Evolutionary conservation across 2,329 filamentous ascomycete species (phyloP).

Genomic region (Tricladium varicosporioides): DNA sequence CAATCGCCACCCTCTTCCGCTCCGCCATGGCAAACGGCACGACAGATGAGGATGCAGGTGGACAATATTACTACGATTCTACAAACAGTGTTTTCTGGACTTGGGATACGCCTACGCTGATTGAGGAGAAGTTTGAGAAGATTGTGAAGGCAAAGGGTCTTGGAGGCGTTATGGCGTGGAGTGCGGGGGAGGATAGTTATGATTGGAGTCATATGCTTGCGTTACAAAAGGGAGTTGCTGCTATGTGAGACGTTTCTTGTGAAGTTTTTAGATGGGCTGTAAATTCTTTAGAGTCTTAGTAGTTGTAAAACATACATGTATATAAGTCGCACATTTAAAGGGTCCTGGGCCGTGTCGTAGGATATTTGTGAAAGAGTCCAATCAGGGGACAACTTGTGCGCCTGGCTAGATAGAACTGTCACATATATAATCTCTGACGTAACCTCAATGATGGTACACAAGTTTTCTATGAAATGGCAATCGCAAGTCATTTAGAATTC

Average conservation of each 20-base stretch:
- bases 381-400: no score
- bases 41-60: slow-evolving; percentile 41
- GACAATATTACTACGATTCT: slow-evolving; percentile 65
- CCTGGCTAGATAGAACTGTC: no score
- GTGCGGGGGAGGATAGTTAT: slow-evolving; percentile 61
- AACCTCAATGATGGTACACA: no score
- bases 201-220: slow-evolving; percentile 42
- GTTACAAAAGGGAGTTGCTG: slow-evolving; percentile 30
- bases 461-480: no score
- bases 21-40: slow-evolving; percentile 4
- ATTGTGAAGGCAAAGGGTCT: slow-evolving; percentile 55
- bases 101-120: slow-evolving; percentile 62
- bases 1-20: not conserved
- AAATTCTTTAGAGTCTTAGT: no score
- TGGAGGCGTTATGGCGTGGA: slow-evolving; percentile 73
- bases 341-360: no score
- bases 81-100: slow-evolving; percentile 65
- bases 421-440: no score
- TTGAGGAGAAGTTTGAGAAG: slow-evolving; percentile 57
- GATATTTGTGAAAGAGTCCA: no score
- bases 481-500: no score
- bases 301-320: no score
- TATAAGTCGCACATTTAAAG: no score
- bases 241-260: not conserved
- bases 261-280: no score